phyloP scores from a whole-genome alignment of 371 early-diverging fungal genomes.

The Apophysomyces elegans region DNA sequence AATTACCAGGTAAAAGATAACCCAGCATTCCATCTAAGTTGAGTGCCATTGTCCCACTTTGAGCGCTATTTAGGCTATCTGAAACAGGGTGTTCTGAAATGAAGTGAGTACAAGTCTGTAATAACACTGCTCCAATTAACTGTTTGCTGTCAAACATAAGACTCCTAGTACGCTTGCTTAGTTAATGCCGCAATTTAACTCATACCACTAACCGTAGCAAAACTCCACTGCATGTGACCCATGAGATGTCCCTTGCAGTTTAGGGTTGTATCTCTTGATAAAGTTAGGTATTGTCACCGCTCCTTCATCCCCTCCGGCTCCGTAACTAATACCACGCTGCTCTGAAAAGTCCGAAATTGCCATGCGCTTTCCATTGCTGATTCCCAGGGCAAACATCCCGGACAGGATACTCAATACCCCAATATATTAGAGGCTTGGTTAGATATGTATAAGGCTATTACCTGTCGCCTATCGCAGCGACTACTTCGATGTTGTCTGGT shows the following conservation, averaged over 20 bases:
- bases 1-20: slow-evolving; percentile 41
- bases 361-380: not conserved
- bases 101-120: no score
- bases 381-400: no score
- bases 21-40: slow-evolving; percentile 38
- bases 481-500: slow-evolving; percentile 32
- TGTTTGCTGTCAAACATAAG: not conserved
- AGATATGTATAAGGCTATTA: not conserved
- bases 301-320: slow-evolving; percentile 44
- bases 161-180: no score
- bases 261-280: slow-evolving; percentile 39
- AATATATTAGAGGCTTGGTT: not conserved
- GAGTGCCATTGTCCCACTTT: slow-evolving; percentile 39
- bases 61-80: slow-evolving; percentile 50
- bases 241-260: slow-evolving; percentile 37
- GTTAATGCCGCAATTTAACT: not conserved
- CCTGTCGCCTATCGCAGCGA: slow-evolving; percentile 34
- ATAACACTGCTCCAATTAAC: no score
- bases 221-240: slow-evolving; percentile 37
- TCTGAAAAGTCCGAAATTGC: slow-evolving; percentile 27
- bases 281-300: slow-evolving; percentile 49
- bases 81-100: slow-evolving; percentile 21
- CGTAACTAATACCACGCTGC: slow-evolving; percentile 46
- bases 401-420: not conserved
- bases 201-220: slow-evolving; percentile 25